Conservation (phyloP, 371 early-diverging fungal species). For the Mortierella sp. region DNA sequence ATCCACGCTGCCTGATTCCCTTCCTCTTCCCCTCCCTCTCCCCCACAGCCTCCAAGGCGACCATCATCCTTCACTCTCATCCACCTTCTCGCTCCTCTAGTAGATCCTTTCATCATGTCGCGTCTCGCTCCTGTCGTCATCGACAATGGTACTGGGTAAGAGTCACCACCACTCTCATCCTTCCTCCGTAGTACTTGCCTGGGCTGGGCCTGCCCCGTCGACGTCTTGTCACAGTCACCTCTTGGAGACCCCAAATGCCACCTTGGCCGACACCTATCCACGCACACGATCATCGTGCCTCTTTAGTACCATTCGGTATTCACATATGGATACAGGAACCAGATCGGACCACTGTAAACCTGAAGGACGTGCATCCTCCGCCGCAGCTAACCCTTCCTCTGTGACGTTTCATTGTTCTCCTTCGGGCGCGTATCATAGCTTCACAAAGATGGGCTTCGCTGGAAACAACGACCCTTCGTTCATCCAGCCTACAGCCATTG, state of each 20-base stretch:
- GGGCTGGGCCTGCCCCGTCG: too few relatives aligned
- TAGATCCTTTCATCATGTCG: constrained; percentile 23
- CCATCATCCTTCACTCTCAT: background rate
- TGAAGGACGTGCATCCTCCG: background rate
- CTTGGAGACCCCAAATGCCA: too few relatives aligned
- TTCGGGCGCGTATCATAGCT: constrained; percentile 61
- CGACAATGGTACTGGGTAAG: constrained; percentile 96
- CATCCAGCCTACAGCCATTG: constrained; percentile 95
- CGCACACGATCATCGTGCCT: too few relatives aligned
- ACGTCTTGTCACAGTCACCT: too few relatives aligned
- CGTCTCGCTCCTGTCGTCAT: constrained; percentile 86
- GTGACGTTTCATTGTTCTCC: too few relatives aligned
- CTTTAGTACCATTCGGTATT: too few relatives aligned
- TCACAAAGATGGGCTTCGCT: constrained; percentile 98
- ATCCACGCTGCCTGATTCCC: too few relatives aligned
- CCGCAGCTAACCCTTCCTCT: background rate
- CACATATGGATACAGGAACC: too few relatives aligned
- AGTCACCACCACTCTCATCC: background rate
- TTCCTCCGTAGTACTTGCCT: too few relatives aligned
- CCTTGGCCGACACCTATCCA: too few relatives aligned
- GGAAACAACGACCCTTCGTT: constrained; percentile 97
- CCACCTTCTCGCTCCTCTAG: constrained; percentile 1
- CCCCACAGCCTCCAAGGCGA: too few relatives aligned
- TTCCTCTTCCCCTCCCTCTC: constrained; percentile 8
- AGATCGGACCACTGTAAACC: background rate